Percentiles rank a stretch among this genome's conserved stretches.
phyloP scores from a whole-genome alignment of 441 rosid species.

The Dalechampia spathulata region DNA sequence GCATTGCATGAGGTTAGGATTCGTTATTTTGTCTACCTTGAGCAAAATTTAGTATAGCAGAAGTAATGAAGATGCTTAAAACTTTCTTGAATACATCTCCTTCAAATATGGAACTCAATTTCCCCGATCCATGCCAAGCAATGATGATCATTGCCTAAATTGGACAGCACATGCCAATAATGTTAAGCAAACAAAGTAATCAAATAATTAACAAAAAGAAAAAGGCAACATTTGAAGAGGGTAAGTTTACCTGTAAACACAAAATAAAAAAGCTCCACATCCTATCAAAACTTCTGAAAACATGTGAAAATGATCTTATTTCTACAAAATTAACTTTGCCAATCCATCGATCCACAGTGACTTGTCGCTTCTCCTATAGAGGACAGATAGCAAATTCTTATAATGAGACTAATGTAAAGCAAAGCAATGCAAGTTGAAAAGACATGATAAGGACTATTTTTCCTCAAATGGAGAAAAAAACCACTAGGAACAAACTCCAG shows the following conservation, averaged over 20 bases:
- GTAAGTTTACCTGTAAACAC: constrained; percentile 65
- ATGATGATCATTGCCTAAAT: constrained; percentile 84
- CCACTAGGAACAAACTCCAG: too few species aligned
- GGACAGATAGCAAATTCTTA: background rate
- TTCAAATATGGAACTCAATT: constrained; percentile 43
- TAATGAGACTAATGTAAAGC: background rate
- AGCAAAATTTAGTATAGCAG: constrained; percentile 89
- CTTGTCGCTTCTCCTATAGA: constrained; percentile 62
- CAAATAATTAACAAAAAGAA: constrained; percentile 4
- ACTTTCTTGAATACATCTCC: constrained; percentile 65
- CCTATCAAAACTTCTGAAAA: constrained; percentile 94
- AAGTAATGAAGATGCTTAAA: constrained; percentile 81
- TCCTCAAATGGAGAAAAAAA: too few species aligned
- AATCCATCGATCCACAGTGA: constrained; percentile 56
- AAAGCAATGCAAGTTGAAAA: background rate
- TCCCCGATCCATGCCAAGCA: constrained; percentile 81
- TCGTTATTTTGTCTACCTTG: constrained; percentile 50
- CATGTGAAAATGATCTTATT: constrained; percentile 92
- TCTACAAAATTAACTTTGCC: constrained; percentile 98
- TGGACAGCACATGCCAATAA: background rate
- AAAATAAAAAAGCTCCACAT: constrained; percentile 97
- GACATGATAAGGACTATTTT: too few species aligned
- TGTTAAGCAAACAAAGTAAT: background rate
- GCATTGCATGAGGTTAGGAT: constrained; percentile 1
- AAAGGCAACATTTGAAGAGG: constrained; percentile 11